Conservation (phyloP, 129 eudicot genomes). For the Centella asiatica region DNA sequence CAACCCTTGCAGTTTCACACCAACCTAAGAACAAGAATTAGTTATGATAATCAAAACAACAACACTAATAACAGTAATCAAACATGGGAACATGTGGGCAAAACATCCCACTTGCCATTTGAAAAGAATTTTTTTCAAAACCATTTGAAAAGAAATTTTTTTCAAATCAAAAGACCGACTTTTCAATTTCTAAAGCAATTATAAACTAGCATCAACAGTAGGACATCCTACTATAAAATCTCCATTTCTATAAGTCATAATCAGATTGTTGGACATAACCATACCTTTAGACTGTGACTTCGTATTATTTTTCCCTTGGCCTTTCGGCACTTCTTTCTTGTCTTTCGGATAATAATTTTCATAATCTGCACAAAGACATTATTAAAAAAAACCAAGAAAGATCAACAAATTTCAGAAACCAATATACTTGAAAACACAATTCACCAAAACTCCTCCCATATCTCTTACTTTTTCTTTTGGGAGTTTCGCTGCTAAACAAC, state of each 20-base stretch:
- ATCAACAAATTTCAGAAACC: not conserved
- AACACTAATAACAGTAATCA: too few species aligned
- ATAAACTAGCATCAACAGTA: too few species aligned
- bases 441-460: not conserved
- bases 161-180: too few species aligned
- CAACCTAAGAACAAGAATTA: too few species aligned
- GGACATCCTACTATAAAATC: too few species aligned
- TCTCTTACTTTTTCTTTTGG: constrained; percentile 38
- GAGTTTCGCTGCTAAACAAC: constrained; percentile 37
- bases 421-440: not conserved
- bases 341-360: constrained; percentile 55
- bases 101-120: too few species aligned
- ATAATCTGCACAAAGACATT: constrained; percentile 33
- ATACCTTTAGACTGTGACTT: constrained; percentile 49
- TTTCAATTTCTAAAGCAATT: too few species aligned
- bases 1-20: too few species aligned
- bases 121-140: too few species aligned
- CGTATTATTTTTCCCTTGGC: constrained; percentile 34
- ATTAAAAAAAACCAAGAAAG: not conserved
- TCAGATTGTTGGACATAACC: not conserved
- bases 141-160: too few species aligned
- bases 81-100: too few species aligned
- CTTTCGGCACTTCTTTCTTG: constrained; percentile 49
- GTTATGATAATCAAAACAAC: too few species aligned
- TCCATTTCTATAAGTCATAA: not conserved